Percentiles rank a stretch among this genome's conserved stretches.
Evolutionary conservation across 2,329 filamentous ascomycete species (phyloP).

Genomic region (Verticillium isaacii): DNA sequence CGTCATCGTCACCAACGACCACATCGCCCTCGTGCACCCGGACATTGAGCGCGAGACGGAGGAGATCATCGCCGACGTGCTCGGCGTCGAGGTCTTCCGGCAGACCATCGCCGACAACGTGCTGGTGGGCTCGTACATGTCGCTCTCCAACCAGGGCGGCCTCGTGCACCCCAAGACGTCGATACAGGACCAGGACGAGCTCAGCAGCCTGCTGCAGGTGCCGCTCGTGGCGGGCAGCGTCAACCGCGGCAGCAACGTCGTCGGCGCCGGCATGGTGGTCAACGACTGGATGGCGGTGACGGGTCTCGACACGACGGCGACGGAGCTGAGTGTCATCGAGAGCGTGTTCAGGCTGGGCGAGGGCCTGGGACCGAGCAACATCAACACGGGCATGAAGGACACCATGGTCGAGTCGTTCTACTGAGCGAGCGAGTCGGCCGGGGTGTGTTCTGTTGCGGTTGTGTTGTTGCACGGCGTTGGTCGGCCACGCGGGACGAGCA

Average conservation of each 20-base stretch:
- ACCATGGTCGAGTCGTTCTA: slow-evolving; percentile 99
- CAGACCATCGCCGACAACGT: slow-evolving; percentile 98
- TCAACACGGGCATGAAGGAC: slow-evolving; percentile 86
- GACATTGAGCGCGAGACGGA: slow-evolving; percentile 97
- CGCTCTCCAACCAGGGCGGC: slow-evolving; percentile 89
- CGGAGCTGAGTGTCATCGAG: slow-evolving; percentile 93
- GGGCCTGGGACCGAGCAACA: slow-evolving; percentile 70
- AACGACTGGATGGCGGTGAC: slow-evolving; percentile 95
- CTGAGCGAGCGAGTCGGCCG: slow-evolving; percentile 38
- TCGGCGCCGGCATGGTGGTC: slow-evolving; percentile 95
- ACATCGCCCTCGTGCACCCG: slow-evolving; percentile 93
- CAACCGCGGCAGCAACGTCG: slow-evolving; percentile 87
- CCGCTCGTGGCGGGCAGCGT: slow-evolving; percentile 91
- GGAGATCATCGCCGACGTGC: slow-evolving; percentile 94
- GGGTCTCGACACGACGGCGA: slow-evolving; percentile 88
- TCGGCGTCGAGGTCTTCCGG: slow-evolving; percentile 83
- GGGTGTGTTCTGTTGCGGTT: background rate
- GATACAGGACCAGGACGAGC: slow-evolving; percentile 97
- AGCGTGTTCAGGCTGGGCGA: slow-evolving; percentile 93
- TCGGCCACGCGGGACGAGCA: background rate
- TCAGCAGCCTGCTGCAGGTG: slow-evolving; percentile 88
- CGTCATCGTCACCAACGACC: slow-evolving; percentile 94
- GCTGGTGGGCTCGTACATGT: slow-evolving; percentile 94
- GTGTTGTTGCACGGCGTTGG: background rate
- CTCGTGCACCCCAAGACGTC: slow-evolving; percentile 96